Base-by-base conservation (phyloP, 2,329 filamentous ascomycete species). In the Aureobasidium musti region DNA sequence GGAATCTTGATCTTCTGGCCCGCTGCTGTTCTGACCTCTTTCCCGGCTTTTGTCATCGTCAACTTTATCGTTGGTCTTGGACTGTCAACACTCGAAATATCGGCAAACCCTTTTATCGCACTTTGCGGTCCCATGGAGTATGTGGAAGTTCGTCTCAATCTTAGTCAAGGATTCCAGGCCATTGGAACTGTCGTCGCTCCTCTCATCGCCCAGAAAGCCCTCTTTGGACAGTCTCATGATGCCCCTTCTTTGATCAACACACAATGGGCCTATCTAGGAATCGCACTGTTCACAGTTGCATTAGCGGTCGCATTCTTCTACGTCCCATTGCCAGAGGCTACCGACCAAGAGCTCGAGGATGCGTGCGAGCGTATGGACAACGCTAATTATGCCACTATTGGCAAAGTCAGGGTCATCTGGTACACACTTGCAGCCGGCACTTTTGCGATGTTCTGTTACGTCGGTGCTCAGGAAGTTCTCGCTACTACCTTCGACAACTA, bases 251-350 rank as follows among this genome's bases (percentile, higher is more conserved):
- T 89, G 30, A 83, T 88, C 66, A 81, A 86, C 65, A 85, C 87
- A 1, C 86, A 89, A 72, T 89, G 86, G 85, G 82, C 86, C 0
- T 89, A 89, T 68, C 81, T 88, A 2, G 86, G 84, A 8, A 87
- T 89, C 66, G 81, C 85, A 0, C 79, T 88, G 14, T 87, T 87
- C 70, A 86, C 84, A 33, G 79, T 87, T 54, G 74, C 83, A 3
- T 78, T 89, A 14, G 86, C 86, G 1, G 78, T 87, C 11, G 79
- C 80, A 2, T 88, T 87, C 73, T 86, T 84, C 72, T 88, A 88
- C 70, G 76, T 87, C 1, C 86, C 85, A 2, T 78, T 89, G 1
- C 86, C 86, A 0, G 86, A 88, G 75, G 86, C 85, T 2, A 84
- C 84, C 1, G 85, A 87, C 70, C 80, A 82, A 19, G 85, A 88